Evolutionary conservation across 116 monocot species (phyloP).

Genomic region (Trichopus zeylanicus): DNA sequence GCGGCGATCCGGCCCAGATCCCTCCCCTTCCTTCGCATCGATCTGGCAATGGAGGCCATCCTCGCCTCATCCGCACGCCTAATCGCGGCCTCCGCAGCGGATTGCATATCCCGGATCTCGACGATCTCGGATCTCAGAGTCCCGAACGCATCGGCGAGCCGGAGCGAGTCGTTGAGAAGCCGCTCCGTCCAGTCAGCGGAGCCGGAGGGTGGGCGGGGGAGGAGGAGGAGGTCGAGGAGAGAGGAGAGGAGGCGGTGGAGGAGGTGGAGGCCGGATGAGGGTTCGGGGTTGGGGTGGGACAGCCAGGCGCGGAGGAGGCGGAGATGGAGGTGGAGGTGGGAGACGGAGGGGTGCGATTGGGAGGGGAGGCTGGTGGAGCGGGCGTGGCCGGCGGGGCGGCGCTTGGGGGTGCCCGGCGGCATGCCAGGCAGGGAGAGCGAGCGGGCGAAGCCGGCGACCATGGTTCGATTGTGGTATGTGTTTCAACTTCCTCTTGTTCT

Average conservation of each 20-base stretch:
- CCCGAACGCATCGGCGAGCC: slow-evolving; percentile 25
- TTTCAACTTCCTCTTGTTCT: too few species aligned
- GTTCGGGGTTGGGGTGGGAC: not conserved
- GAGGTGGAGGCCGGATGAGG: not conserved
- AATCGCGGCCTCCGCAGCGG: slow-evolving; percentile 10
- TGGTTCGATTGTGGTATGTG: too few species aligned
- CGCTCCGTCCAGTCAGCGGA: slow-evolving; percentile 7
- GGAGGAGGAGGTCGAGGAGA: slow-evolving; percentile 17
- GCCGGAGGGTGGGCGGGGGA: slow-evolving; percentile 4
- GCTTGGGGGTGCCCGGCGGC: not conserved
- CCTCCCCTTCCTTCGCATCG: slow-evolving; percentile 7
- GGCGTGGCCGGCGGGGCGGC: not conserved
- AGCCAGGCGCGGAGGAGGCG: not conserved
- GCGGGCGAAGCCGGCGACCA: not conserved
- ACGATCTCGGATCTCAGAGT: slow-evolving; percentile 9
- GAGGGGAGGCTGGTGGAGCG: slow-evolving; percentile 2
- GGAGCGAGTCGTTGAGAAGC: slow-evolving; percentile 25
- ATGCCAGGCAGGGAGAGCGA: not conserved
- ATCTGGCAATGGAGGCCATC: slow-evolving; percentile 14
- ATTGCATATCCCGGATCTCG: not conserved
- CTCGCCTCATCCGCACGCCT: slow-evolving; percentile 13
- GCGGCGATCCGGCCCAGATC: slow-evolving; percentile 14
- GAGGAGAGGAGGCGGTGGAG: slow-evolving; percentile 9
- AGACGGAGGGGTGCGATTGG: not conserved
- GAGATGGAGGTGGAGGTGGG: not conserved